These are phyloP conservation scores for Gynochthodes officinalis DNA, from an alignment of 257 asterid species.

Conservation along the genomic window DNA sequence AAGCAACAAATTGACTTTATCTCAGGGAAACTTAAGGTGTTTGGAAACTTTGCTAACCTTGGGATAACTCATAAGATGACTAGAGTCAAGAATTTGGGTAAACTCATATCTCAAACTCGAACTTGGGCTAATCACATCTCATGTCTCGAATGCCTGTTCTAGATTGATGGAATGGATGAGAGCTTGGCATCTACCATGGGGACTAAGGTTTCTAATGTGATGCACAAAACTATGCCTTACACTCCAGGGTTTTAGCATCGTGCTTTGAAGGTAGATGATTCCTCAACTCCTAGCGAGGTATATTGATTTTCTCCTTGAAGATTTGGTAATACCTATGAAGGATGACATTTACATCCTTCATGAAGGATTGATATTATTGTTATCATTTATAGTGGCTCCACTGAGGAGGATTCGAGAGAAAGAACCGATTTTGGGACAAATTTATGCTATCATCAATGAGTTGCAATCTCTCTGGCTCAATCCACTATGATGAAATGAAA, in stretches of 20 bases:
- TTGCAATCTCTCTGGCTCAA: background rate
- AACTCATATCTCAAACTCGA: background rate
- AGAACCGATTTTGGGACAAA: background rate
- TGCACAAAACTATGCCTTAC: background rate
- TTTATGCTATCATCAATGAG: background rate
- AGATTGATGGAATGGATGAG: background rate
- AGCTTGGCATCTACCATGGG: background rate
- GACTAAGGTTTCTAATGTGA: background rate
- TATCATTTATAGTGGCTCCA: background rate
- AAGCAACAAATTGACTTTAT: background rate
- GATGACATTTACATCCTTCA: background rate
- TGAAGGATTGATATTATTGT: background rate
- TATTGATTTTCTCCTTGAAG: background rate
- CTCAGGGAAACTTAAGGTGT: background rate
- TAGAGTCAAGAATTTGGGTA: background rate
- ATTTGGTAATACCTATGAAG: background rate
- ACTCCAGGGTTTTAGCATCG: background rate
- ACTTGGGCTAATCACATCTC: background rate
- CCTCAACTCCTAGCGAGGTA: background rate
- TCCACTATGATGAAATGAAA: too few relatives aligned
- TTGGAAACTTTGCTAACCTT: background rate
- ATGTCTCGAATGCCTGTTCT: background rate
- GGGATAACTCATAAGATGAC: background rate
- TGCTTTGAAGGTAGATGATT: background rate
- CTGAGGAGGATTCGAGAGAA: background rate